Percentiles rank a stretch among this genome's conserved stretches.
phyloP scores from a whole-genome alignment of 176 grass and related monocot genomes.

The Alloteropsis semialata region DNA sequence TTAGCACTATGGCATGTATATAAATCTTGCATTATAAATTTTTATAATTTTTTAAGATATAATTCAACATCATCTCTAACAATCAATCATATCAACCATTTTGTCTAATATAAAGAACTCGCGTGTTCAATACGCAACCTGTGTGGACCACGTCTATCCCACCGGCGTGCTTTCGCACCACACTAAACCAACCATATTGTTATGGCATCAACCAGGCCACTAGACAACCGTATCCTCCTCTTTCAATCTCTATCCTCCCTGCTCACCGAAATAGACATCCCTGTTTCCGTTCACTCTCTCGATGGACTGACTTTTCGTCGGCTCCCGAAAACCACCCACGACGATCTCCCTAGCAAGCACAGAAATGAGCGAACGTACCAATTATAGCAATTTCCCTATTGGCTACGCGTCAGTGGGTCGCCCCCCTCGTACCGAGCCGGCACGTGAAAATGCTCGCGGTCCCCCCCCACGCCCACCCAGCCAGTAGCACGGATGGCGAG shows the following conservation, averaged over 20 bases:
- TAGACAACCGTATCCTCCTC: not conserved
- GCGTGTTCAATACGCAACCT: not conserved
- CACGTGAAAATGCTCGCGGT: not conserved
- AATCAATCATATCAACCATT: not conserved
- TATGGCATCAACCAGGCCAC: not conserved
- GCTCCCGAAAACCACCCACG: not conserved
- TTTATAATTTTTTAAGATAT: too few species aligned
- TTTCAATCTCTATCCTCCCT: not conserved
- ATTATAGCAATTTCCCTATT: not conserved
- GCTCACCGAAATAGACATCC: not conserved
- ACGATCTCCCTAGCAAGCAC: not conserved
- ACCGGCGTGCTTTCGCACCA: not conserved
- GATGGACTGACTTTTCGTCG: not conserved
- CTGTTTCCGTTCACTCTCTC: not conserved
- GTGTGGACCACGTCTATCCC: not conserved
- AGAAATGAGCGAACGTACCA: not conserved
- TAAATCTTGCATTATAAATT: not conserved
- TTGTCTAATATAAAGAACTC: not conserved
- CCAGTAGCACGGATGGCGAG: not conserved
- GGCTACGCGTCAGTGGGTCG: constrained; percentile 9
- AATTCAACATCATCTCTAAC: not conserved
- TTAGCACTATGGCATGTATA: not conserved
- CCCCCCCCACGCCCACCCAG: not conserved
- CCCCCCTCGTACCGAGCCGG: not conserved
- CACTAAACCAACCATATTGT: too few species aligned